These are phyloP conservation scores for Cyclotella sp. DNA, from an alignment of 108 stramenopile genomes.

Conservation along the genomic window DNA sequence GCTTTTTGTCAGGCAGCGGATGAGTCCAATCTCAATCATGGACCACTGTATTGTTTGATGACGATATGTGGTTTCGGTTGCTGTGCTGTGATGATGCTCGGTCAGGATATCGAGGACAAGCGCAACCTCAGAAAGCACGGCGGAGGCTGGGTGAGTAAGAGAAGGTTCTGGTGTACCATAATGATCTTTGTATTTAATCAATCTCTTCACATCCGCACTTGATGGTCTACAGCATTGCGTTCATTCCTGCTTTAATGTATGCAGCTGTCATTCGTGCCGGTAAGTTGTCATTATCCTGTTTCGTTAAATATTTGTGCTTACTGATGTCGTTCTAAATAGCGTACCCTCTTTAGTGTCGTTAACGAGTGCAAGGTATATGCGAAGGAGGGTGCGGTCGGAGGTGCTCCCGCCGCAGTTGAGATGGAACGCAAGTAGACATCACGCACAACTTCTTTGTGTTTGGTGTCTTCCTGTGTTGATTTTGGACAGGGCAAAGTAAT, in stretches of 20 bases:
- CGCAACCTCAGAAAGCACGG: constrained; percentile 21
- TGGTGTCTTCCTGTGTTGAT: too few relatives aligned
- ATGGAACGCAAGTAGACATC: constrained; percentile 10
- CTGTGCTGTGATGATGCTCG: constrained; percentile 19
- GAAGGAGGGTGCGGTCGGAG: constrained; percentile 19
- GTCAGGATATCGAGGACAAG: constrained; percentile 32
- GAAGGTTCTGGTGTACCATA: not conserved
- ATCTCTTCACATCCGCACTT: not conserved
- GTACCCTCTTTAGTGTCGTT: constrained; percentile 3
- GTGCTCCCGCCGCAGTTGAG: constrained; percentile 21
- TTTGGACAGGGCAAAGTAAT: too few relatives aligned
- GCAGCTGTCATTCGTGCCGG: constrained; percentile 25
- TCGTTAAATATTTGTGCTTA: too few relatives aligned
- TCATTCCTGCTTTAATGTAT: constrained; percentile 9
- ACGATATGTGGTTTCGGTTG: constrained; percentile 19
- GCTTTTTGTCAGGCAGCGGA: constrained; percentile 25
- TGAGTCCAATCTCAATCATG: constrained; percentile 14
- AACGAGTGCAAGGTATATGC: constrained; percentile 31
- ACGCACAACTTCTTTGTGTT: too few relatives aligned
- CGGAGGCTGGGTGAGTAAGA: constrained; percentile 12
- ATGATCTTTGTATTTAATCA: not conserved
- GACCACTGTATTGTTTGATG: constrained; percentile 10
- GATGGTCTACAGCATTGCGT: constrained; percentile 15
- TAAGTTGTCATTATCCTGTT: too few relatives aligned
- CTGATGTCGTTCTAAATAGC: too few relatives aligned